Percentiles rank a stretch among this genome's conserved stretches.
phyloP scores from a whole-genome alignment of 164 flowering plant genomes.

The Piper longum region DNA sequence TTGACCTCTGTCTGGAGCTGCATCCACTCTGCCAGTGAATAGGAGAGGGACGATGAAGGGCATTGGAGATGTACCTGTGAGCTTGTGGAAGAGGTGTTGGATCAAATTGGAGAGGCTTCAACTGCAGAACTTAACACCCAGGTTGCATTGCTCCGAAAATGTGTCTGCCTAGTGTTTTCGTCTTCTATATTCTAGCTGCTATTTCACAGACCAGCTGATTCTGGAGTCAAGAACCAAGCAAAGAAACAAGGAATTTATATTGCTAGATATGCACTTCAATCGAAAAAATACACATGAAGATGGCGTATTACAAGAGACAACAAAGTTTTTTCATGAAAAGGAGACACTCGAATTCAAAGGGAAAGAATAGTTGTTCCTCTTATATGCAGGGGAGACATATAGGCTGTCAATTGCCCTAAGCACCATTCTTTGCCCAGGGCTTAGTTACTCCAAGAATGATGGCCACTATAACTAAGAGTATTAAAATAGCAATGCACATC shows the following conservation, averaged over 20 bases:
- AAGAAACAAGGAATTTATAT: no score
- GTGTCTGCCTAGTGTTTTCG: not conserved
- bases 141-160: not conserved
- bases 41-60: not conserved
- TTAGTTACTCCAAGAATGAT: constrained; percentile 12
- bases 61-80: not conserved
- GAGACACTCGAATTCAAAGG: no score
- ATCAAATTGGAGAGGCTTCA: constrained; percentile 11
- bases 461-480: constrained; percentile 24
- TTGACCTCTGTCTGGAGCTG: constrained; percentile 1
- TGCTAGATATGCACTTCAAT: no score
- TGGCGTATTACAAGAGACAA: no score
- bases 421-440: not conserved
- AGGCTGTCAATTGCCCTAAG: not conserved
- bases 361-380: not conserved
- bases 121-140: constrained; percentile 2
- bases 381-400: not conserved
- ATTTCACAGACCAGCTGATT: no score
- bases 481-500: constrained; percentile 41
- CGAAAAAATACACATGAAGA: no score
- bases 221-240: no score
- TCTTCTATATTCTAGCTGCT: no score
- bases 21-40: constrained; percentile 15
- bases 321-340: not conserved
- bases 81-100: constrained; percentile 18